These are phyloP conservation scores for Mycena rebaudengoi DNA, from an alignment of 768 basidiomycete species.

Conservation along the genomic window DNA sequence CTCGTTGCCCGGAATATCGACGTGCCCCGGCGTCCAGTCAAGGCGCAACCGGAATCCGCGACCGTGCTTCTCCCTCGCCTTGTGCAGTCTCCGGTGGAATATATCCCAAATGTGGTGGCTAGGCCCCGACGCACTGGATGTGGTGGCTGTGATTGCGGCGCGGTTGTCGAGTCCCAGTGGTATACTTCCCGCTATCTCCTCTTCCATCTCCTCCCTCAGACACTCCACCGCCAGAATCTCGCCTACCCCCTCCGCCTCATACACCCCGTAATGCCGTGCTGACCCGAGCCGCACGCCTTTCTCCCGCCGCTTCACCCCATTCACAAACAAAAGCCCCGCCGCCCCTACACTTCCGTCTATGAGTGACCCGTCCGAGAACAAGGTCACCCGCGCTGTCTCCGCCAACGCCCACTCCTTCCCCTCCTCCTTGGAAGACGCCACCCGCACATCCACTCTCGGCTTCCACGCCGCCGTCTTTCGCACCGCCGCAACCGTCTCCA, in stretches of 20 bases:
- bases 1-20: not conserved
- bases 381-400: constrained; percentile 10
- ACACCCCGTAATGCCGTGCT: not conserved
- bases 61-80: not conserved
- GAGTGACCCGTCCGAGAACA: constrained; percentile 16
- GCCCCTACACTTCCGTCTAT: not conserved
- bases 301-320: not conserved
- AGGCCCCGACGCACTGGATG: not conserved
- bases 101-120: not conserved
- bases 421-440: constrained; percentile 16
- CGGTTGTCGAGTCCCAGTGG: not conserved
- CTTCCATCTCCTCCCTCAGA: not conserved
- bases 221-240: not conserved
- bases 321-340: not conserved
- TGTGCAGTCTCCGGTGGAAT: not conserved
- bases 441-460: not conserved
- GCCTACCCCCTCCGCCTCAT: not conserved
- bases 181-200: not conserved
- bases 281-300: constrained; percentile 1
- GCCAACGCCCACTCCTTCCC: constrained; percentile 7
- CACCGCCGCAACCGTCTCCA: constrained; percentile 15
- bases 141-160: not conserved
- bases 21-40: constrained; percentile 4
- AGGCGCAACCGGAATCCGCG: not conserved
- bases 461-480: not conserved